Evolutionary conservation across 306 rosid species (phyloP).

Genomic region (Gynostemma pentaphyllum): DNA sequence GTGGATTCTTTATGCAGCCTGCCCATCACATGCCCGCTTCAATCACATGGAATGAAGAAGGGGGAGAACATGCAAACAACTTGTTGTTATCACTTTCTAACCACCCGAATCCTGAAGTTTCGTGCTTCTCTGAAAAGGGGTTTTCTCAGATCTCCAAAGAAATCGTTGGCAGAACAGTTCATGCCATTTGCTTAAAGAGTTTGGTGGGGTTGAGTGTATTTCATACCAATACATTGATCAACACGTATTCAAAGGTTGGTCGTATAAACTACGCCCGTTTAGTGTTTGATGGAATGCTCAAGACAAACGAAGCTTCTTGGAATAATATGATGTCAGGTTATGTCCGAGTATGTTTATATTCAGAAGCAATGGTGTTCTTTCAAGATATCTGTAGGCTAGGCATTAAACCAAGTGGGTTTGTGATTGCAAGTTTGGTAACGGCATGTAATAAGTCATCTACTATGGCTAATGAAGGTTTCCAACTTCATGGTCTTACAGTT

Average conservation of each 20-base stretch:
- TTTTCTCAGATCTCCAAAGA: constrained; percentile 55
- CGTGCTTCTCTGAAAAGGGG: constrained; percentile 56
- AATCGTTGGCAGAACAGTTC: constrained; percentile 50
- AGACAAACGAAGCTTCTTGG: constrained; percentile 83
- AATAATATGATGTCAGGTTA: constrained; percentile 76
- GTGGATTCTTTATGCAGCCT: constrained; percentile 5
- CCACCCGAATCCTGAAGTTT: constrained; percentile 53
- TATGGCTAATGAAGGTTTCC: constrained; percentile 47
- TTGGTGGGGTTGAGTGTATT: constrained; percentile 37
- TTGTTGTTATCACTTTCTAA: constrained; percentile 23
- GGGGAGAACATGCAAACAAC: constrained; percentile 20
- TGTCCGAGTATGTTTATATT: constrained; percentile 43
- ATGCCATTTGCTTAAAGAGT: constrained; percentile 52
- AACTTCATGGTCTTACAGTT: constrained; percentile 57
- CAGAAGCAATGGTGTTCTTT: constrained; percentile 46
- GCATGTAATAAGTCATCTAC: constrained; percentile 69
- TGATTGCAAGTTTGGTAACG: constrained; percentile 60
- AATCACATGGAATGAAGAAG: constrained; percentile 29
- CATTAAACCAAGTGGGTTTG: constrained; percentile 45
- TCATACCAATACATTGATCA: constrained; percentile 53
- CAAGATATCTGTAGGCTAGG: constrained; percentile 30
- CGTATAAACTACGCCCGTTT: constrained; percentile 31
- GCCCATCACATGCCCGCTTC: neutral
- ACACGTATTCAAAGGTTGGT: constrained; percentile 57
- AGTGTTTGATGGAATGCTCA: constrained; percentile 45